Conservation (phyloP, 495 filamentous ascomycete species). For the Pseudomonodictys pantanalensis region DNA sequence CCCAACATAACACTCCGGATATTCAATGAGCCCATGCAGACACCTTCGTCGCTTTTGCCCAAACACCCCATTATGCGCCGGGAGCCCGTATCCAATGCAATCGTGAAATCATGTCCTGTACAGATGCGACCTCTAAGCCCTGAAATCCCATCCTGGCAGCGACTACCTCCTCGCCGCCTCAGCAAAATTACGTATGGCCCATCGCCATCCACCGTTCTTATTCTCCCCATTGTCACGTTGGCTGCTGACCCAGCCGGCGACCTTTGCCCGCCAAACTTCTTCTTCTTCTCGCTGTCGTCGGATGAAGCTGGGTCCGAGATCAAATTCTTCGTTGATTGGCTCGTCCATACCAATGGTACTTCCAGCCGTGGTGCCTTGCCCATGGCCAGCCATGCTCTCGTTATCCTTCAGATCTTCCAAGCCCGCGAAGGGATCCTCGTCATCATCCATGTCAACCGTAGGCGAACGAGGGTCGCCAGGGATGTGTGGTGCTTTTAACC, state of each 20-base stretch:
- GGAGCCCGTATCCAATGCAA: slow-evolving; percentile 7
- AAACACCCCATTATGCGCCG: background rate
- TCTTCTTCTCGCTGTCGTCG: slow-evolving; percentile 86
- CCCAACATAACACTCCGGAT: slow-evolving; percentile 26
- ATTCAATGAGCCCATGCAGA: slow-evolving; percentile 5
- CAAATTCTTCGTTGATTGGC: slow-evolving; percentile 79
- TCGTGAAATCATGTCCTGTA: slow-evolving; percentile 24
- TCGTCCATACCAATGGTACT: slow-evolving; percentile 29
- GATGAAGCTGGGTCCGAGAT: slow-evolving; percentile 93
- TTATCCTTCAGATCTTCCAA: slow-evolving; percentile 67
- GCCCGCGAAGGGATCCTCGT: slow-evolving; percentile 76
- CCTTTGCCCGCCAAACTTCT: slow-evolving; percentile 80
- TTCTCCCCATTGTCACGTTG: slow-evolving; percentile 54
- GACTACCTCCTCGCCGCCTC: background rate
- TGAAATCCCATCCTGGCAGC: slow-evolving; percentile 8
- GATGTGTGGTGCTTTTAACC: slow-evolving; percentile 60
- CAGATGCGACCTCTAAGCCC: slow-evolving; percentile 5
- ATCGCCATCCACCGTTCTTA: slow-evolving; percentile 32
- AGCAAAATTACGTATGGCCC: slow-evolving; percentile 25
- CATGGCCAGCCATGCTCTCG: slow-evolving; percentile 2
- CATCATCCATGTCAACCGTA: slow-evolving; percentile 48
- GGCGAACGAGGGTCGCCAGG: slow-evolving; percentile 32
- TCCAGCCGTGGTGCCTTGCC: slow-evolving; percentile 15
- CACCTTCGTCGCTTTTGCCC: slow-evolving; percentile 1
- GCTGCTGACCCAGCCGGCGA: slow-evolving; percentile 68